Conservation (phyloP, 768 basidiomycete genomes). For the Boletus barrowsii region DNA sequence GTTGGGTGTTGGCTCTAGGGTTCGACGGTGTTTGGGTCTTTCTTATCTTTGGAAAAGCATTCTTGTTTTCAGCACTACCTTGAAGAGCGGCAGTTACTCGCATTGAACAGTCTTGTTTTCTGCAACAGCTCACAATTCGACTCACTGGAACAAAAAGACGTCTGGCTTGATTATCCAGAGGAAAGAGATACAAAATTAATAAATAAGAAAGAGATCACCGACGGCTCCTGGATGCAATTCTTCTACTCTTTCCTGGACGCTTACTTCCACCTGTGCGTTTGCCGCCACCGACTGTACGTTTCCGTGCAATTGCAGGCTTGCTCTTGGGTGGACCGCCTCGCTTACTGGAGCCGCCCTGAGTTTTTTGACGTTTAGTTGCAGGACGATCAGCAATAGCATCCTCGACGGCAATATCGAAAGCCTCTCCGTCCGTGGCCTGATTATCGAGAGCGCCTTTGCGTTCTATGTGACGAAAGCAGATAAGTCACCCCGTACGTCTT, state of each 20-base stretch:
- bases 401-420: slow-evolving; percentile 88
- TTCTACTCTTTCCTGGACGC: slow-evolving; percentile 59
- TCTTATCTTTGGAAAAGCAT: background rate
- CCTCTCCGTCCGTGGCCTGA: slow-evolving; percentile 48
- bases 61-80: no score
- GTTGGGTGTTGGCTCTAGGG: background rate
- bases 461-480: slow-evolving; percentile 45
- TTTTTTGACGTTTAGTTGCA: slow-evolving; percentile 49
- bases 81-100: no score
- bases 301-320: slow-evolving; percentile 39
- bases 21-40: background rate
- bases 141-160: background rate
- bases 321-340: slow-evolving; percentile 33
- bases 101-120: background rate
- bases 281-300: slow-evolving; percentile 1
- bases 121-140: background rate
- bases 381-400: slow-evolving; percentile 80
- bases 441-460: slow-evolving; percentile 79
- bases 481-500: background rate
- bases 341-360: slow-evolving; percentile 26
- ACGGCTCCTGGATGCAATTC: slow-evolving; percentile 42
- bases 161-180: slow-evolving; percentile 1
- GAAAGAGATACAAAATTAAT: slow-evolving; percentile 3
- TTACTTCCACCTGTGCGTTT: slow-evolving; percentile 38
- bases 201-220: slow-evolving; percentile 16